Evolutionary conservation across 192 early-diverging fungal species (phyloP), one percentile per base, ranked within the genome.

Genomic region (Funneliformis mosseae): DNA sequence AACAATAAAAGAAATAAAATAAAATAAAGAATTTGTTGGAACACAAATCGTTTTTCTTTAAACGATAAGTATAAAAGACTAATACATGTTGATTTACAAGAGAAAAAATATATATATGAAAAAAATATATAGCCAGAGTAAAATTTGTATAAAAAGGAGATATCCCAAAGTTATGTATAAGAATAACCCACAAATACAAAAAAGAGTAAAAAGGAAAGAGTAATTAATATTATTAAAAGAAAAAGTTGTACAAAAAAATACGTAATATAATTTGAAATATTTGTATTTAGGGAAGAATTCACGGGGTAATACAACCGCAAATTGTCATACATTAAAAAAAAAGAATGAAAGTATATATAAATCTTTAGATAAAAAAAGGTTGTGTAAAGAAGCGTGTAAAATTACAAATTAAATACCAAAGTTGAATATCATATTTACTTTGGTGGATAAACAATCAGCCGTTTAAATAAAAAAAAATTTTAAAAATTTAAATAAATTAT

Each of bases 391-490:
- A 8, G 64, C 7, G 67, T 38, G 33, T 7, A 55, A 69, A 42
- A 69, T 66, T 66, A 66, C 63, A 66, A 70, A 70, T 42, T 18
- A 21, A 21, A 50, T 33, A 55, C 50, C 50, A 55, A 55, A 55
- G 50, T 55, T 55, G 18, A 43, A 38, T 28, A 8, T 14, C 11
- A 67, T 16, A 21, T 76, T 76, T 50, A 38, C 59, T 76, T 76
- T 76, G 74, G 74, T 76, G 59, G 74, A 76, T 76, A 76, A 76
- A 76, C 74, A 76, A 76, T 76, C 74, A 76, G 74, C 74, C 74
- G 38, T 41, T 76, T 62, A 61, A 76, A 25, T 16, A 62, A 62
- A 42, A 21, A 76, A 76, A 76, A 28, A n/a, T n/a, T 42, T 71
- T 41, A 62, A 76, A 28, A 33, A 33, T 42, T 71, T 41, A 76